Conservation (phyloP, 805 yeast species). For the Teunomyces stri region DNA sequence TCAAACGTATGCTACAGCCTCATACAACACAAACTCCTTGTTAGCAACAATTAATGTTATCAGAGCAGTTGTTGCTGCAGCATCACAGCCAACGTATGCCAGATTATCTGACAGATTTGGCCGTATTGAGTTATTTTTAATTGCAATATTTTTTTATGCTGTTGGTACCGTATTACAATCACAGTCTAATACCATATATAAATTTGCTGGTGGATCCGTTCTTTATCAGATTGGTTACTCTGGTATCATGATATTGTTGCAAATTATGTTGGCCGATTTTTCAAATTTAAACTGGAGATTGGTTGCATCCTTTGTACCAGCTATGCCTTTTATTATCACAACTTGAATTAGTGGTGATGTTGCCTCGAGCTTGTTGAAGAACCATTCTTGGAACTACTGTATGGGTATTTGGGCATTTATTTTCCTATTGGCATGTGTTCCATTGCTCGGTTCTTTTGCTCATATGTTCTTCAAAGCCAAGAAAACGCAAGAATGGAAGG, state of each 20-base stretch:
- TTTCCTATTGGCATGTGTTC: constrained; percentile 62
- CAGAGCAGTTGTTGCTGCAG: constrained; percentile 61
- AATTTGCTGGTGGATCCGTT: constrained; percentile 66
- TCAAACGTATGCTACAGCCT: constrained; percentile 54
- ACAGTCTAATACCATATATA: constrained; percentile 54
- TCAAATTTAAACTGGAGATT: constrained; percentile 72
- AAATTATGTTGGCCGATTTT: constrained; percentile 62
- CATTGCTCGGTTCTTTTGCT: constrained; percentile 49
- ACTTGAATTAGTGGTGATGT: constrained; percentile 77
- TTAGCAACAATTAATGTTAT: constrained; percentile 59
- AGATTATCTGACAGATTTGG: constrained; percentile 65
- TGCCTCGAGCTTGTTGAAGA: constrained; percentile 32
- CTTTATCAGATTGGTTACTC: constrained; percentile 51
- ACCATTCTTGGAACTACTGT: constrained; percentile 62
- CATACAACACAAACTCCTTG: constrained; percentile 54
- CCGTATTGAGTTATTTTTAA: constrained; percentile 49
- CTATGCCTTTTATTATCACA: constrained; percentile 70
- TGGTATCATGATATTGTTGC: constrained; percentile 56
- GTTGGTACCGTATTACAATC: constrained; percentile 65
- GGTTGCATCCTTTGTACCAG: constrained; percentile 60
- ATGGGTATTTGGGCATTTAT: constrained; percentile 80
- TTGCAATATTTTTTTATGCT: constrained; percentile 53
- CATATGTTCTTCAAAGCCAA: constrained; percentile 58
- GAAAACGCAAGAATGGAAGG: constrained; percentile 51
- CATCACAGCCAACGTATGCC: constrained; percentile 63